These are phyloP conservation scores for Adenanthera pavonina DNA, from an alignment of 306 rosid genomes.

Conservation along the genomic window DNA sequence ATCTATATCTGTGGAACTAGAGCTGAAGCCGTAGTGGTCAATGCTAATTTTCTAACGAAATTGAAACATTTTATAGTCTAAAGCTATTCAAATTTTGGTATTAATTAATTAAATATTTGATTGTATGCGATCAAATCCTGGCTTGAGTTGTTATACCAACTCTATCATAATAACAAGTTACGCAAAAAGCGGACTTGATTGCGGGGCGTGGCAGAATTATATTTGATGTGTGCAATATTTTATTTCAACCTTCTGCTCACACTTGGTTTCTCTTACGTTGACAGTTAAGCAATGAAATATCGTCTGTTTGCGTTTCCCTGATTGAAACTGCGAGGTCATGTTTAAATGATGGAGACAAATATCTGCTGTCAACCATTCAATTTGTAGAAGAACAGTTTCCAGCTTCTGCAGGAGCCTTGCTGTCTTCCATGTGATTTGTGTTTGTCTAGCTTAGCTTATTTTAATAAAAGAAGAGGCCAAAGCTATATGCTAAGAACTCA, in stretches of 20 bases:
- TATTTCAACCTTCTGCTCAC: slow-evolving; percentile 23
- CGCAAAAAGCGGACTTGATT: not conserved
- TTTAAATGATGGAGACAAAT: slow-evolving; percentile 59
- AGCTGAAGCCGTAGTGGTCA: too few species aligned
- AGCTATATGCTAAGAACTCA: too few species aligned
- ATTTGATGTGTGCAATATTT: not conserved
- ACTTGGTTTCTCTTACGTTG: slow-evolving; percentile 34
- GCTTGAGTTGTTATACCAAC: slow-evolving; percentile 10
- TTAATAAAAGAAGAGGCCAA: too few species aligned
- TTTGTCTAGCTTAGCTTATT: slow-evolving; percentile 6
- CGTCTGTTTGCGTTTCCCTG: slow-evolving; percentile 61
- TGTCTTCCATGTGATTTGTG: slow-evolving; percentile 40
- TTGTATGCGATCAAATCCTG: not conserved
- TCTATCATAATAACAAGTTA: not conserved
- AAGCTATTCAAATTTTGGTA: too few species aligned
- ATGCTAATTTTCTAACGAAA: too few species aligned
- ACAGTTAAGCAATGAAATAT: slow-evolving; percentile 61
- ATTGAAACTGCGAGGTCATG: slow-evolving; percentile 76
- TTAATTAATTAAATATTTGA: not conserved
- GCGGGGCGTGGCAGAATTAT: slow-evolving; percentile 3
- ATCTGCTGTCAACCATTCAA: slow-evolving; percentile 65
- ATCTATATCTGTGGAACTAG: too few species aligned
- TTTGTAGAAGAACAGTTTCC: slow-evolving; percentile 49
- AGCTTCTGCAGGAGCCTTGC: slow-evolving; percentile 26
- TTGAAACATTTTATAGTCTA: too few species aligned